phyloP scores from a whole-genome alignment of 768 basidiomycete genomes.

The Lentinula lateritia region DNA sequence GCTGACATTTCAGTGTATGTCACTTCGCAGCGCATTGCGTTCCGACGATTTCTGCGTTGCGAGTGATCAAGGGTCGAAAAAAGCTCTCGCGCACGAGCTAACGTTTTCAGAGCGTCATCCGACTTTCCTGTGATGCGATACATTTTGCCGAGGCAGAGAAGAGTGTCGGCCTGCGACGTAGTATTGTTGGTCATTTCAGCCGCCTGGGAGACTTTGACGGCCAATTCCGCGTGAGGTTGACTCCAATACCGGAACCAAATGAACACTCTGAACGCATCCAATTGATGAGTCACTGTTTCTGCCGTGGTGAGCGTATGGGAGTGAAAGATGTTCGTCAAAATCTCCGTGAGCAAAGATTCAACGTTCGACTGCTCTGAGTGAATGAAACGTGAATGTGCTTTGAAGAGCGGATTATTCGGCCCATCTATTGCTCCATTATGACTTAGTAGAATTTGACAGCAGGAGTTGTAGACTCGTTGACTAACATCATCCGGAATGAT shows the following conservation, averaged over 20 bases:
- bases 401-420: background rate
- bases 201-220: background rate
- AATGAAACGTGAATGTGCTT: background rate
- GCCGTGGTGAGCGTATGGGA: background rate
- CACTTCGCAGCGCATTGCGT: background rate
- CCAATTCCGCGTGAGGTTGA: background rate
- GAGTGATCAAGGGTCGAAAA: background rate
- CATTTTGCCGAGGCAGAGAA: conserved; percentile 1
- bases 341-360: conserved; percentile 1
- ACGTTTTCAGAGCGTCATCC: background rate
- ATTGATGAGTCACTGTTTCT: background rate
- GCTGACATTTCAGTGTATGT: background rate
- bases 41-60: background rate
- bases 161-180: background rate
- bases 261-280: background rate
- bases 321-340: background rate
- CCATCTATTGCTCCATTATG: background rate
- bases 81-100: background rate
- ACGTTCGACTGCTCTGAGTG: background rate
- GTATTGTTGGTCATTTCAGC: background rate
- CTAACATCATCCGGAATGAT: background rate
- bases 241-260: conserved; percentile 2
- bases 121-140: background rate
- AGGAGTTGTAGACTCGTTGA: background rate
- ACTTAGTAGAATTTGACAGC: background rate